Evolutionary conservation across 1,139 yeast genomes (phyloP), one percentile per base, ranked within the genome.

Genomic region (Yamadazyma oceani): DNA sequence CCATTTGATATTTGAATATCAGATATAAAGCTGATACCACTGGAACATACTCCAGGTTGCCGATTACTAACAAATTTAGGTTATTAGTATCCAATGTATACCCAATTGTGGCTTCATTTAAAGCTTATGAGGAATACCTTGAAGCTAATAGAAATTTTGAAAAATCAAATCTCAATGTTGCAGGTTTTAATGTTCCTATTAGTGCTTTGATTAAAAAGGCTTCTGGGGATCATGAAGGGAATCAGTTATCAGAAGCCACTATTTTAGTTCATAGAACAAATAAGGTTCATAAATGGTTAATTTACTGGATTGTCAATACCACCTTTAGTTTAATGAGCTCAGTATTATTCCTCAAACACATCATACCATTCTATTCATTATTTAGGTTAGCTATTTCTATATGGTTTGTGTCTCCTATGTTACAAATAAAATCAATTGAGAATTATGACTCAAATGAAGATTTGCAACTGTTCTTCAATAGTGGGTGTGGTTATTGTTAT

Each of bases 241-340:
- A 34, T 1, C 33, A 26, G 17, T 30, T 39, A 13, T 31, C 43
- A 17, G 49, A 44, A 34, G 49, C 51, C 2, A 30, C 35, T 8
- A 52, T 73, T 16, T 42, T 49, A 25, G 32, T 48, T 4, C 45
- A 41, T 16, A 39, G 44, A 12, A 33, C 42, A 3, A 48, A 40
- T 19, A 55, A 68, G 11, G 55, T 76, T 29, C 77, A 78, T 38
- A 78, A 80, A 50, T 77, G 84, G 80, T 56, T 76, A 24, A 63
- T 75, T 14, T 81, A 78, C 51, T 81, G 87, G 87, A 59, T 78
- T 13, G 71, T 77, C 1, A 57, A 64, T 34, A 66, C 75, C 1
- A 44, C 66, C 6, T 51, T 66, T 24, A 59, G 57, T n/a, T 50
- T 57, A 15, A 48, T 55, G 12, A 78, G 65, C 46, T 46, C 56